Base-by-base conservation (phyloP, 208 protist genomes). In the Crithidia fasciculata region DNA sequence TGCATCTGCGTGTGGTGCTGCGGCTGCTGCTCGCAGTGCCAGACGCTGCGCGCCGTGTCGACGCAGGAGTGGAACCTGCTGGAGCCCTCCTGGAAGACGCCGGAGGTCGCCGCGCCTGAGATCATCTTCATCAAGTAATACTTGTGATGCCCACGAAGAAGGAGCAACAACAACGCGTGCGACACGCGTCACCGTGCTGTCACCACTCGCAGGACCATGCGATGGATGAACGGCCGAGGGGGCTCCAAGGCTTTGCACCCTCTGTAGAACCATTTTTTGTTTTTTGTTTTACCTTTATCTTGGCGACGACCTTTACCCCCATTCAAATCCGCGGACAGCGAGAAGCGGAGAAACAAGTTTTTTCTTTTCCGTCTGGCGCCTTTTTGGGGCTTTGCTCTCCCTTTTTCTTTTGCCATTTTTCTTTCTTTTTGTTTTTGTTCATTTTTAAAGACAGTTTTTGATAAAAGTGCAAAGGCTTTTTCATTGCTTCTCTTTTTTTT, bases 1-100 rank as follows among this genome's bases (percentile, higher is more conserved):
- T 90, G 77, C 71, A 76, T 82, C 65, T 90, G 85, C 54, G 71
- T 76, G 57, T 88, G 72, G 57, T 86, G 77, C 69, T 93, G 85
- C 71, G 76, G 83, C 19, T 81, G 69, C 67, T 93, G 82, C 62
- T 80, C 81, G 13, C 76, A 69, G 36, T 87, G 83, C 80, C 85
- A 93, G 80, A 77, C 85, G 75, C 61, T 81, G 28, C 88, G 85
- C 43, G 70, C 73, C 45, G 76, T 90, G 12, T 28, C 77, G 19
- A 67, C 63, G 18, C 60, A 74, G 54, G 77, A 72, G 57, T 92
- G 87, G 87, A 75, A 83, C 73, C 58, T 80, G 64, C 49, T 81
- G 70, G 74, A 78, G 80, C 74, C 70, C 18, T 5, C 56, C 44
- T 80, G 60, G 58, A 77, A 76, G 70, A 56, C 64, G 15, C 74